A percentile compares a stretch with the other conserved stretches of the same genome.
These are phyloP conservation scores for Cyberlindnera galapagoensis DNA, from an alignment of 805 yeast species.

Conservation along the genomic window DNA sequence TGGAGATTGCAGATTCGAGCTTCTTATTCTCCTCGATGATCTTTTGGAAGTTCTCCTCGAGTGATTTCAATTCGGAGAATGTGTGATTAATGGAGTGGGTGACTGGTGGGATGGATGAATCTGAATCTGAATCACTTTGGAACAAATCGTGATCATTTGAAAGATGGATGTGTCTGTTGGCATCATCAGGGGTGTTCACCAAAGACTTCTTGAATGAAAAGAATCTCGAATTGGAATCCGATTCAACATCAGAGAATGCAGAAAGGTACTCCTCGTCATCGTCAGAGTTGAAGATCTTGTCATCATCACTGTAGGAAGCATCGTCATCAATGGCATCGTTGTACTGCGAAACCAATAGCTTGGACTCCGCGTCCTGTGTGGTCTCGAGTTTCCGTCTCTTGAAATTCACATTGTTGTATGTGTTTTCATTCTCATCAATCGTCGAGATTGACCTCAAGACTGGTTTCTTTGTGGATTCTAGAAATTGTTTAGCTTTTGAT, in stretches of 20 bases:
- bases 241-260: constrained; percentile 23
- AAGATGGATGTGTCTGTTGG: constrained; percentile 7
- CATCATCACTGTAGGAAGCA: constrained; percentile 15
- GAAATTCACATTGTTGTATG: constrained; percentile 23
- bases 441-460: constrained; percentile 24
- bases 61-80: constrained; percentile 19
- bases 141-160: too few species aligned
- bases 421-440: constrained; percentile 23
- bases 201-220: constrained; percentile 13
- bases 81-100: constrained; percentile 7
- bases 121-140: constrained; percentile 15
- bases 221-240: constrained; percentile 12
- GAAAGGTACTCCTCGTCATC: constrained; percentile 22
- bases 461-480: constrained; percentile 17
- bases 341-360: constrained; percentile 3
- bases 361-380: constrained; percentile 2
- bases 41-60: constrained; percentile 24
- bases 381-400: constrained; percentile 19
- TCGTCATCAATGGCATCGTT: constrained; percentile 7
- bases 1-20: constrained; percentile 1
- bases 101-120: constrained; percentile 10
- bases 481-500: constrained; percentile 24
- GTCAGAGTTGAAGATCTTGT: constrained; percentile 22
- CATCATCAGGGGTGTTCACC: too few species aligned
- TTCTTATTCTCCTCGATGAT: constrained; percentile 21